Base-by-base conservation (phyloP, 805 yeast species). In the Teunomyces kruisii region DNA sequence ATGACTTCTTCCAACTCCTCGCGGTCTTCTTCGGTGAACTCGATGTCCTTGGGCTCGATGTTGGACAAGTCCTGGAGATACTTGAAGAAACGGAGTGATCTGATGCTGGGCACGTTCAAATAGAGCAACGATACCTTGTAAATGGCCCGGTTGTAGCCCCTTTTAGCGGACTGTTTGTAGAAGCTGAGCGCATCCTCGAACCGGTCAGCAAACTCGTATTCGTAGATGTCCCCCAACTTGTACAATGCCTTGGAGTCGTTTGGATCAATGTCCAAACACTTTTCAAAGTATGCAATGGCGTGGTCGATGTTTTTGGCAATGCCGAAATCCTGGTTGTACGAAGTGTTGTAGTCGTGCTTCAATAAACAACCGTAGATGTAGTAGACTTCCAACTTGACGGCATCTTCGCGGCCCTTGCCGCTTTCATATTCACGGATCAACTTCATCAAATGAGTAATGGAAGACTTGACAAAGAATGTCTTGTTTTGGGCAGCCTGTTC, bases 101-200 rank as follows among this genome's bases (percentile, higher is more conserved):
- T 57, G 27, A 62, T 53, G 9, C 55, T 50, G 6, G 74, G 65
- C 6, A 61, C 67, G 39, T 67, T 58, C 48, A 72, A 58, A 42
- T 63, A 66, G 32, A 71, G 52, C 50, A 70, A 48, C 1, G 75
- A 69, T 43, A 72, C 61, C 47, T 68, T 66, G 53, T 63, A 71
- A 44, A 72, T 72, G n/a, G 76, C 76, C 33, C 66, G 57, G 48
- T 70, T 70, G 54, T 72, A 72, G n/a, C 77, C 76, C 14, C 28
- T n/a, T 49, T 62, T 63, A 8, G 76, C 76, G 3, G 74, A 59
- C 32, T 61, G 58, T 41, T 59, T 70, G 53, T 68, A 72, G 41
- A 59, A 57, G 15, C 50, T 53, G 32, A 72, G 51, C 1, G 75
- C 75, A 31, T 52, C 49, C 17, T 64, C 66, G 42, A 68, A 64